Conservation (phyloP, 2,329 filamentous ascomycete species). For the Paecilomyces sp. region DNA sequence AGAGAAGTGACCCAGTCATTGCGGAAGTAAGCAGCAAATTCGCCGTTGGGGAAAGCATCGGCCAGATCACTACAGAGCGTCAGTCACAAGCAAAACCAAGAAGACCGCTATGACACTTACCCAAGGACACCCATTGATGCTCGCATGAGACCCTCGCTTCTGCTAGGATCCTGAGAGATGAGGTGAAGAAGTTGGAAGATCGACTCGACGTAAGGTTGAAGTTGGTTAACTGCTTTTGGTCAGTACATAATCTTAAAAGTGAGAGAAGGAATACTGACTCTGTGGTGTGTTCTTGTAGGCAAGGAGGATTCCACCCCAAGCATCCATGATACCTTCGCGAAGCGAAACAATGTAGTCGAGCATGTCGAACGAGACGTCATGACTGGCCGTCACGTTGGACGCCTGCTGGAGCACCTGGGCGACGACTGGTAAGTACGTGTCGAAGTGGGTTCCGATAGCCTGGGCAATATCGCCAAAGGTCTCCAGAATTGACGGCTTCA, state of each 20-base stretch:
- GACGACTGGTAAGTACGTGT: slow-evolving; percentile 87
- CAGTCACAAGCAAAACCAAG: slow-evolving; percentile 20
- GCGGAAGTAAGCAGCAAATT: slow-evolving; percentile 77
- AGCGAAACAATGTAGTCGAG: slow-evolving; percentile 92
- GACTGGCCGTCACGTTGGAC: slow-evolving; percentile 68
- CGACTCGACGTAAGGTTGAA: slow-evolving; percentile 71
- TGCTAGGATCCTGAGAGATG: slow-evolving; percentile 75
- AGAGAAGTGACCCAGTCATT: slow-evolving; percentile 83
- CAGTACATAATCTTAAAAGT: background rate
- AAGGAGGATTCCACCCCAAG: slow-evolving; percentile 93
- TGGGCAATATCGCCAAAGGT: slow-evolving; percentile 97
- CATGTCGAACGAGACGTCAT: slow-evolving; percentile 87
- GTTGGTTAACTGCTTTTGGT: slow-evolving; percentile 51
- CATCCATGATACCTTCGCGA: slow-evolving; percentile 97
- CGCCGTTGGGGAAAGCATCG: slow-evolving; percentile 85
- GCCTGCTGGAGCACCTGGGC: slow-evolving; percentile 93
- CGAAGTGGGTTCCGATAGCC: slow-evolving; percentile 85
- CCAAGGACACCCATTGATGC: slow-evolving; percentile 97
- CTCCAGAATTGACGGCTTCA: slow-evolving; percentile 96
- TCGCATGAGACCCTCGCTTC: slow-evolving; percentile 84
- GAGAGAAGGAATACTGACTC: slow-evolving; percentile 19
- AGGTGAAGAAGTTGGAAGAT: slow-evolving; percentile 83
- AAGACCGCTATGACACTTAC: slow-evolving; percentile 46
- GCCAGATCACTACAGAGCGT: slow-evolving; percentile 68
- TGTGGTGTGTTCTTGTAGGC: slow-evolving; percentile 69